Evolutionary conservation across 371 early-diverging fungal species (phyloP).

Genomic region (Vavraia culicis): DNA sequence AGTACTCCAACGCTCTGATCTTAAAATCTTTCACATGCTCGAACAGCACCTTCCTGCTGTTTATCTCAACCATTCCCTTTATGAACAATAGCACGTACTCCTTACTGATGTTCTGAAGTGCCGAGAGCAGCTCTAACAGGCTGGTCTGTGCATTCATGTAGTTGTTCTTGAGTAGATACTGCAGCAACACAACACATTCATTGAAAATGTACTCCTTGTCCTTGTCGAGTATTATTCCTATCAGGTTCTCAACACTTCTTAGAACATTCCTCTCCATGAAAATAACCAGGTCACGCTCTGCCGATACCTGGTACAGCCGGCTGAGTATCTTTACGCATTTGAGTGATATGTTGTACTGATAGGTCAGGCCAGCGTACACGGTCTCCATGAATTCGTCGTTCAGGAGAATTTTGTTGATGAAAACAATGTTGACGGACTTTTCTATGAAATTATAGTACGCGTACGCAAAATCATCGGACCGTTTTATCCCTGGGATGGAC

Average conservation of each 20-base stretch:
- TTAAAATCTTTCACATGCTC: slow-evolving; percentile 35
- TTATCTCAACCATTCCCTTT: slow-evolving; percentile 28
- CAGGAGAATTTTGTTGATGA: slow-evolving; percentile 17
- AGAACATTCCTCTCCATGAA: slow-evolving; percentile 27
- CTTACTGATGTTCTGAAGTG: slow-evolving; percentile 29
- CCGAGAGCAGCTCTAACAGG: slow-evolving; percentile 15
- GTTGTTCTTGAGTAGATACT: slow-evolving; percentile 16
- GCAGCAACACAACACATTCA: slow-evolving; percentile 11
- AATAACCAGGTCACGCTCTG: slow-evolving; percentile 10
- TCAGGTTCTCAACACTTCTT: slow-evolving; percentile 28
- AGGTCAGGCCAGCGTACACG: slow-evolving; percentile 9
- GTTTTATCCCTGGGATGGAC: too few species aligned
- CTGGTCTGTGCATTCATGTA: slow-evolving; percentile 11
- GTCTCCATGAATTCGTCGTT: too few species aligned
- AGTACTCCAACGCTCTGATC: slow-evolving; percentile 35
- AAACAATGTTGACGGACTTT: slow-evolving; percentile 1
- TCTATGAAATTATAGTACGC: slow-evolving; percentile 11
- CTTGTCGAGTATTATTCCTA: slow-evolving; percentile 36
- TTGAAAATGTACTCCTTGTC: slow-evolving; percentile 27
- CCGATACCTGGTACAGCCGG: slow-evolving; percentile 12
- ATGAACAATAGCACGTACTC: slow-evolving; percentile 22
- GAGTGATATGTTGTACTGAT: slow-evolving; percentile 25
- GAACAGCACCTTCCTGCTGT: slow-evolving; percentile 18
- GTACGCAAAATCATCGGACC: neutral
- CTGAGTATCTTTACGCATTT: slow-evolving; percentile 7